phyloP scores from a whole-genome alignment of 345 rosid genomes.

The Eucalyptus curtisii region DNA sequence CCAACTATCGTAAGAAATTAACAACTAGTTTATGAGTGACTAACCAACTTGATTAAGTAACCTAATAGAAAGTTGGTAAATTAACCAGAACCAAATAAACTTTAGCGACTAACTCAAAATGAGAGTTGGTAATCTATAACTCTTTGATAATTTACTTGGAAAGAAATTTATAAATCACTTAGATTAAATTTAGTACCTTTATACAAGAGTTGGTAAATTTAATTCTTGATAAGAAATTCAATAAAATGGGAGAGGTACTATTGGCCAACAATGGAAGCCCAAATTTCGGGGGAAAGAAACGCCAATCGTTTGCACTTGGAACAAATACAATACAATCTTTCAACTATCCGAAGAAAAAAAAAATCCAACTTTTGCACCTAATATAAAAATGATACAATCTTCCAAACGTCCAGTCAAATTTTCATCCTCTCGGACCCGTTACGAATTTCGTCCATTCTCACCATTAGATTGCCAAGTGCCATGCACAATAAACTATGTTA shows the following conservation, averaged over 20 bases:
- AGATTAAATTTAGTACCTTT: too few species aligned
- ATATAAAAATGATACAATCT: background rate
- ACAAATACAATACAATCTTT: background rate
- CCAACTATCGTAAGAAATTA: too few species aligned
- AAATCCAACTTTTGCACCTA: background rate
- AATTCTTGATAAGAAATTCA: background rate
- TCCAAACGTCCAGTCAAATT: background rate
- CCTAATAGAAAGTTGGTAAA: too few species aligned
- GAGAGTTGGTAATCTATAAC: too few species aligned
- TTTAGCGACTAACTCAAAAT: too few species aligned
- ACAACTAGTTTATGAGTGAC: too few species aligned
- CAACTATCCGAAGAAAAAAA: background rate
- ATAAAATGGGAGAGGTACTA: background rate
- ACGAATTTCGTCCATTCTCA: background rate
- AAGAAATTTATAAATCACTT: too few species aligned
- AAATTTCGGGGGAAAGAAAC: background rate
- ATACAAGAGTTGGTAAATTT: background rate
- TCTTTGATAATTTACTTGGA: too few species aligned
- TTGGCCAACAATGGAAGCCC: background rate
- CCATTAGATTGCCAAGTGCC: background rate
- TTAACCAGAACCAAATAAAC: too few species aligned
- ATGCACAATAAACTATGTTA: background rate
- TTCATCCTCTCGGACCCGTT: background rate
- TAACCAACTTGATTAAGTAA: too few species aligned
- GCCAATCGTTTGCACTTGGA: background rate